phyloP scores from a whole-genome alignment of 768 basidiomycete genomes.

The Kwoniella sp. region DNA sequence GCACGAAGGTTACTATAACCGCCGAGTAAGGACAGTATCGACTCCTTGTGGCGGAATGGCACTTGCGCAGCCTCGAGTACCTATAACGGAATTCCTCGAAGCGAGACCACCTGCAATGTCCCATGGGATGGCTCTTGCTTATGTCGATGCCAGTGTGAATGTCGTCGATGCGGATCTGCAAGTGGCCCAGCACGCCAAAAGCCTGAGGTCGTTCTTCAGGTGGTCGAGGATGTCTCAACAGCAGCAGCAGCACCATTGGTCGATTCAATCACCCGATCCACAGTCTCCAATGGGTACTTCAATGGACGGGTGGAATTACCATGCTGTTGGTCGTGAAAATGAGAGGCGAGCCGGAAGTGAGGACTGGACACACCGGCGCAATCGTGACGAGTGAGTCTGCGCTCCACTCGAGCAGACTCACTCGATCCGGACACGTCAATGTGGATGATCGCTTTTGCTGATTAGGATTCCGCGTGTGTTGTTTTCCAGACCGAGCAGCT shows the following conservation, averaged over 20 bases:
- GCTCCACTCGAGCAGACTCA: no score
- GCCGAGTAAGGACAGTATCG: no score
- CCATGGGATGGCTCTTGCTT: background rate
- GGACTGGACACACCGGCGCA: background rate
- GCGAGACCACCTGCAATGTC: no score
- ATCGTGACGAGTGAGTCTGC: background rate
- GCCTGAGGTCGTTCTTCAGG: background rate
- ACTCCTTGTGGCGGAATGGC: no score
- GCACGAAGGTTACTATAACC: no score
- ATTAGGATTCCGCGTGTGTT: no score
- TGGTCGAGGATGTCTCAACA: background rate
- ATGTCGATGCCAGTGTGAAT: background rate
- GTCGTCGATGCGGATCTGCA: background rate
- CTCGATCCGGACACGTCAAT: no score
- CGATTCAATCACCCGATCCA: background rate
- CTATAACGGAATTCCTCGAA: no score
- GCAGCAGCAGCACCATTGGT: background rate
- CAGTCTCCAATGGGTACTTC: background rate
- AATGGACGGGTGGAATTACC: background rate
- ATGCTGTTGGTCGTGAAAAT: background rate
- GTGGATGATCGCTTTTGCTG: no score
- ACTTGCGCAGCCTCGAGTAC: no score
- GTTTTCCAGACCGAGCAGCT: no score
- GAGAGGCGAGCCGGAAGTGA: background rate
- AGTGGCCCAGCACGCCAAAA: background rate